Percentiles rank a stretch among this genome's conserved stretches.
These are phyloP conservation scores for Lactarius indigo DNA, from an alignment of 768 basidiomycete genomes.

Conservation along the genomic window DNA sequence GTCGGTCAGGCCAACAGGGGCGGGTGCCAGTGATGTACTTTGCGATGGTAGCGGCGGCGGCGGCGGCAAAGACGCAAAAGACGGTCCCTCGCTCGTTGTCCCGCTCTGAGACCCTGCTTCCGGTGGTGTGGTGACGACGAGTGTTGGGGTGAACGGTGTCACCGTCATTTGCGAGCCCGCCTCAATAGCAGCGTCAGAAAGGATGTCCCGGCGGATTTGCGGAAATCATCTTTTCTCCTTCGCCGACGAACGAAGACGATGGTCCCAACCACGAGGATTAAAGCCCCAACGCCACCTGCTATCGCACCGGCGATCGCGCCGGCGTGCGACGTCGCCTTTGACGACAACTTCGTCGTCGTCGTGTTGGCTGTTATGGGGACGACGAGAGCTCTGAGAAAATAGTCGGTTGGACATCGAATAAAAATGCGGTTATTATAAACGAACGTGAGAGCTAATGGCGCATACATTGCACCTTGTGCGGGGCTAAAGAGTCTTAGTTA, in stretches of 20 bases:
- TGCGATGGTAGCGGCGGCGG: not conserved
- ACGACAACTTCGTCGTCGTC: not conserved
- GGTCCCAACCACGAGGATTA: not conserved
- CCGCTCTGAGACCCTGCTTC: not conserved
- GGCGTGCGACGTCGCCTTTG: not conserved
- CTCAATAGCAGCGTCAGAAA: not conserved
- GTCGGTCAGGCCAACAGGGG: slow-evolving; percentile 1
- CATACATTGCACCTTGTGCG: not conserved
- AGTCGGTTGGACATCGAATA: not conserved
- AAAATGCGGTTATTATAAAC: not conserved
- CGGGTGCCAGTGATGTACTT: not conserved
- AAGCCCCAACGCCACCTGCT: not conserved
- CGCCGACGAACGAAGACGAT: not conserved
- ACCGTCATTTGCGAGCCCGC: not conserved
- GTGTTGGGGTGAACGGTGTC: not conserved
- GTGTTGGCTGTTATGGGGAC: not conserved
- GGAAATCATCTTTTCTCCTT: not conserved
- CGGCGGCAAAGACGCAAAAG: no score
- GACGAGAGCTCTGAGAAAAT: not conserved
- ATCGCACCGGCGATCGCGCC: not conserved
- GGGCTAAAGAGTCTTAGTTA: not conserved
- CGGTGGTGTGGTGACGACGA: no score
- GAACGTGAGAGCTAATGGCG: not conserved
- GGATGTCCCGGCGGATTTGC: not conserved
- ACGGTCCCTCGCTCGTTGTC: no score